Percentiles rank a stretch among this genome's conserved stretches.
Conservation (phyloP, 495 filamentous ascomycete species). For the Lophium mytilinum region DNA sequence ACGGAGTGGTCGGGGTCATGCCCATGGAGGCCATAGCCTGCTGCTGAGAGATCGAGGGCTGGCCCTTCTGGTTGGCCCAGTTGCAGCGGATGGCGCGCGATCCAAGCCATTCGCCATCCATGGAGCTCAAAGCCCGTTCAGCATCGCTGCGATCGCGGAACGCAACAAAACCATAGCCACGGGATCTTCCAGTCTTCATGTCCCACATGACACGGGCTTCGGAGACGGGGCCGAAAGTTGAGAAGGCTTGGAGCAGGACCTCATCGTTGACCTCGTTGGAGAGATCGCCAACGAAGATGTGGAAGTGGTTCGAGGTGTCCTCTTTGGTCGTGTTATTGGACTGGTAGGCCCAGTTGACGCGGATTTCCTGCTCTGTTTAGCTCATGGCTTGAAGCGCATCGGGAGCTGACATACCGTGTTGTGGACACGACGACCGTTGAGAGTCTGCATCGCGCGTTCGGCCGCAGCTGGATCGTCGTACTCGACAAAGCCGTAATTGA, state of each 20-base stretch:
- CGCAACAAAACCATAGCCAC: conserved; percentile 96
- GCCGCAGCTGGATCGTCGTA: conserved; percentile 96
- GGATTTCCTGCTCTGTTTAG: conserved; percentile 67
- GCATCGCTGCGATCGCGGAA: conserved; percentile 92
- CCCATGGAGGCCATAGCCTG: conserved; percentile 96
- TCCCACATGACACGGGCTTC: conserved; percentile 99
- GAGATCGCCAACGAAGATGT: conserved; percentile 97
- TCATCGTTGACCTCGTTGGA: conserved; percentile 99
- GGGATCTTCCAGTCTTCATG: conserved; percentile 98
- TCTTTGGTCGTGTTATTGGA: conserved; percentile 93
- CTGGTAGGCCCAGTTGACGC: conserved; percentile 99
- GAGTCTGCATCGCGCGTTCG: conserved; percentile 91
- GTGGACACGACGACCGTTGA: conserved; percentile 92
- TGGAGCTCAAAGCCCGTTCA: conserved; percentile 90
- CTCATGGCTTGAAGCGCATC: background rate
- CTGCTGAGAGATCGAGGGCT: conserved; percentile 96
- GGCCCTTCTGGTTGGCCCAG: conserved; percentile 99
- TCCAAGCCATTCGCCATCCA: conserved; percentile 99
- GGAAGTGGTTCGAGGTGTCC: conserved; percentile 97
- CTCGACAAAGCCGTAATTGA: conserved; percentile 99
- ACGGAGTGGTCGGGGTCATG: conserved; percentile 95
- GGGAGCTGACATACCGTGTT: conserved; percentile 60
- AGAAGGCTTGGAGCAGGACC: conserved; percentile 88
- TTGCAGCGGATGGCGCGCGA: conserved; percentile 98
- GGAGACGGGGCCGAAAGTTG: conserved; percentile 93